A percentile compares a stretch with the other conserved stretches of the same genome.
phyloP scores from a whole-genome alignment of 768 basidiomycete genomes.

The Lyophyllum decastes region DNA sequence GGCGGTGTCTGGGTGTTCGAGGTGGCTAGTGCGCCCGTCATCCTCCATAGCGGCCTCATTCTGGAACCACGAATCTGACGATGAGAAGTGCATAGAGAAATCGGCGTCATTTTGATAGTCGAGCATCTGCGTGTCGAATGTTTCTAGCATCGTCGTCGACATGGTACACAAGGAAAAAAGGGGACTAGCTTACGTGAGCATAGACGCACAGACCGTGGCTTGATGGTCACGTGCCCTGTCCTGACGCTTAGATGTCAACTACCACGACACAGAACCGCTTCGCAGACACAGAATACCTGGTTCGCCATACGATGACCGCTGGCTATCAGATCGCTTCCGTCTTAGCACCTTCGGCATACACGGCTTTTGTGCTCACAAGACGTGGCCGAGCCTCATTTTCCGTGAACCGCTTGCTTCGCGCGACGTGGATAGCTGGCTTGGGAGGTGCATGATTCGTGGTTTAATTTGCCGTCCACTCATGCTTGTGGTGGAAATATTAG shows the following conservation, averaged over 20 bases:
- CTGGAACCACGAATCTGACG: constrained; percentile 53
- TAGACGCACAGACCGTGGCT: constrained; percentile 1
- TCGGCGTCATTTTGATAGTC: constrained; percentile 61
- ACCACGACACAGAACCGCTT: constrained; percentile 32
- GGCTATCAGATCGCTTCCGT: constrained; percentile 72
- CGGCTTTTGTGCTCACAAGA: constrained; percentile 50
- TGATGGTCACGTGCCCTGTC: neutral
- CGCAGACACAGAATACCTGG: constrained; percentile 65
- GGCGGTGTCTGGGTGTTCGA: constrained; percentile 30
- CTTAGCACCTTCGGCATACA: constrained; percentile 62
- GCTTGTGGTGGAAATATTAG: constrained; percentile 26
- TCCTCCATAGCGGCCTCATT: constrained; percentile 64
- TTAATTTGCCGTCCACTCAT: constrained; percentile 1
- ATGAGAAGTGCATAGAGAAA: constrained; percentile 56
- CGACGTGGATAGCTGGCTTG: constrained; percentile 72
- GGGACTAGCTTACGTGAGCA: constrained; percentile 20
- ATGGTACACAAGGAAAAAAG: constrained; percentile 25
- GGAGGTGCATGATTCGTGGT: constrained; percentile 40
- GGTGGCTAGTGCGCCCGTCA: constrained; percentile 32
- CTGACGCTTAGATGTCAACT: neutral
- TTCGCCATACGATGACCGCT: constrained; percentile 62
- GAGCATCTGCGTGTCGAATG: constrained; percentile 65
- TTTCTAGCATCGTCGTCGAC: constrained; percentile 46
- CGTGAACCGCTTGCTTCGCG: constrained; percentile 64
- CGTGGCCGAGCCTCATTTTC: constrained; percentile 57